Evolutionary conservation across 805 yeast species (phyloP), one percentile per base, ranked within the genome.

Genomic region (Candida takata): DNA sequence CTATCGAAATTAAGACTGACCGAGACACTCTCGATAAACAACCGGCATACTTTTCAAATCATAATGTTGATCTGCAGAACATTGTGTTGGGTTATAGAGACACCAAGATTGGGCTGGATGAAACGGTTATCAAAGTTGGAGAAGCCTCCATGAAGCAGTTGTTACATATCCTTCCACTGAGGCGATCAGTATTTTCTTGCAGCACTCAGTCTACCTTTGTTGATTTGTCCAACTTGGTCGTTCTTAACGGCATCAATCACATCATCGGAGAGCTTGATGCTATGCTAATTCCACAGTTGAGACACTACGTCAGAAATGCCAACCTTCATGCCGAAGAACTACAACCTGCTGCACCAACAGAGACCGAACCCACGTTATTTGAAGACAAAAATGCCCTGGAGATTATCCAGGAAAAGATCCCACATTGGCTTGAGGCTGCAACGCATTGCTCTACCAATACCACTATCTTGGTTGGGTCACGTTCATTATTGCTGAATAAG

Each of bases 401-500:
- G 27, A 27, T 47, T 8, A 31, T 48, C 3, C 47, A 40, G 19
- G 49, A 42, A 7, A 11, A 40, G 16, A 35, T 53, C 46, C 66
- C 42, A 26, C 8, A 18, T 3, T 53, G 54, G 55, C 20, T 48
- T 3, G 33, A 45, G 5, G 34, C 30, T 3, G 29, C 40, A 3
- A 44, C 36, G 5, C 9, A 44, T 10, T 13, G 29, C 1, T 32
- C 40, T 4, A 25, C 36, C 11, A 45, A 52, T 11, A 44, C 61
- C 5, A 42, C 41, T 3, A 20, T 62, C 1, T 36, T 53, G 4
- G 30, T 66, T 10, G 72, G 72, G 4, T 58, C 69, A 8, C 57
- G 74, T 26, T 68, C 73, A 1, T 57, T 68, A 3, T 53, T 69
- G 32, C 51, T 69, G 49, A 65, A 70, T 5, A 58, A 64, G 14